Evolutionary conservation across 768 basidiomycete species (phyloP).

Genomic region (Auriculariales sp.): DNA sequence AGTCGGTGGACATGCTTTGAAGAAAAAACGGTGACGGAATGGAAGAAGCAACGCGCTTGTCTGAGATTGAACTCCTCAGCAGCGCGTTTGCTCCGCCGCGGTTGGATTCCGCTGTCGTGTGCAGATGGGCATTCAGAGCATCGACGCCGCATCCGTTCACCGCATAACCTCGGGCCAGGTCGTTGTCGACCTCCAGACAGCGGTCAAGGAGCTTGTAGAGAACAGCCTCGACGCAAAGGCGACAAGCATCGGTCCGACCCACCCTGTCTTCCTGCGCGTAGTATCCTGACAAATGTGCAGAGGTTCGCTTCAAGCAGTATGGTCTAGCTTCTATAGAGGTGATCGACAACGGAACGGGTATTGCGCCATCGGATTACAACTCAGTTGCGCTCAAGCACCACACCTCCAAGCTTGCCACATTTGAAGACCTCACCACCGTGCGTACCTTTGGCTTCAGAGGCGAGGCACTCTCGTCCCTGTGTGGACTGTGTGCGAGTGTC

Average conservation of each 20-base stretch:
- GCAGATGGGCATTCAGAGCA: constrained; percentile 34
- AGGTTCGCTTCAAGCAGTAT: constrained; percentile 80
- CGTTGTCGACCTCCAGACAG: constrained; percentile 82
- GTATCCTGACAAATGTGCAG: constrained; percentile 23
- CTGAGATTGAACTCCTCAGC: too few species aligned
- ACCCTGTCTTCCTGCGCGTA: not conserved
- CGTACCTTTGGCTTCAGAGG: constrained; percentile 89
- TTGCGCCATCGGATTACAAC: constrained; percentile 61
- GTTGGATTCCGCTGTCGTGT: too few species aligned
- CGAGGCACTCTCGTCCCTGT: constrained; percentile 88
- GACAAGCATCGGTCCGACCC: constrained; percentile 57
- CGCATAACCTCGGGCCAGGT: constrained; percentile 91
- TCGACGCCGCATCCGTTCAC: constrained; percentile 70
- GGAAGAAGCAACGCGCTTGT: too few species aligned
- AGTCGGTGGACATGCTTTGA: too few species aligned
- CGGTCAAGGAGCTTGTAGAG: constrained; percentile 92
- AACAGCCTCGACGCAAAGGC: constrained; percentile 92
- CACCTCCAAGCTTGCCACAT: constrained; percentile 79
- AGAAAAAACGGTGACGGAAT: too few species aligned
- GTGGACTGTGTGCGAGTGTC: constrained; percentile 62
- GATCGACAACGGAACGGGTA: constrained; percentile 84
- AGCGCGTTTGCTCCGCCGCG: too few species aligned
- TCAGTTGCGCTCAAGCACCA: constrained; percentile 84
- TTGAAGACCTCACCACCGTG: constrained; percentile 56
- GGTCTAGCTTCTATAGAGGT: constrained; percentile 77